Conservation (phyloP, 2,329 filamentous ascomycete genomes). For the Laburnicola sp. region DNA sequence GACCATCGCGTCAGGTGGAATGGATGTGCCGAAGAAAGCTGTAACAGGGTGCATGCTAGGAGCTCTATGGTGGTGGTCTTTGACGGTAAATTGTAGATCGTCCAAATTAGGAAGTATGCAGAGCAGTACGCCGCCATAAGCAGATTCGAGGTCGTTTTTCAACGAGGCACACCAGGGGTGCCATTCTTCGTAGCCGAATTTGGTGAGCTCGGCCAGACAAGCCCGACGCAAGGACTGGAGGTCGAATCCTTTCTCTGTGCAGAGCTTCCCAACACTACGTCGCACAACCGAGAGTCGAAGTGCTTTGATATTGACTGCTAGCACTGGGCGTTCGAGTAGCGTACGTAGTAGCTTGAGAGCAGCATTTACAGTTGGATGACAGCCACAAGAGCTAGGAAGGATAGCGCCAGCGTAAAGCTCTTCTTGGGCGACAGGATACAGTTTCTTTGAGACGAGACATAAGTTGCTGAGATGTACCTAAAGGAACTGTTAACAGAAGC, state of each 20-base stretch:
- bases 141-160: slow-evolving; percentile 28
- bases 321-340: slow-evolving; percentile 24
- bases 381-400: slow-evolving; percentile 19
- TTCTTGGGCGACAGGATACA: slow-evolving; percentile 24
- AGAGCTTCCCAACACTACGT: slow-evolving; percentile 17
- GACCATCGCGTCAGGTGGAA: slow-evolving; percentile 9
- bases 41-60: slow-evolving; percentile 25
- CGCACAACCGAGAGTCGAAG: slow-evolving; percentile 24
- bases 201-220: slow-evolving; percentile 15
- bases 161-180: slow-evolving; percentile 25
- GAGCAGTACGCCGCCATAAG: slow-evolving; percentile 26
- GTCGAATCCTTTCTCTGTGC: slow-evolving; percentile 18
- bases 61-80: slow-evolving; percentile 21
- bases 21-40: slow-evolving; percentile 23
- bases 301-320: slow-evolving; percentile 22
- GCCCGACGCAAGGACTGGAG: slow-evolving; percentile 15
- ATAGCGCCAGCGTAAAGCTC: slow-evolving; percentile 21
- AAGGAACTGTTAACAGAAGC: neutral
- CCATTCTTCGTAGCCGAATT: slow-evolving; percentile 12
- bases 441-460: slow-evolving; percentile 20
- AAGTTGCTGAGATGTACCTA: slow-evolving; percentile 20
- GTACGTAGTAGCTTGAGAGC: slow-evolving; percentile 26
- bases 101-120: slow-evolving; percentile 23
- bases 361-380: slow-evolving; percentile 22
- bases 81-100: slow-evolving; percentile 24